These are phyloP conservation scores for Ophiosphaerella korrae DNA, from an alignment of 2,329 filamentous ascomycete genomes.

Conservation along the genomic window DNA sequence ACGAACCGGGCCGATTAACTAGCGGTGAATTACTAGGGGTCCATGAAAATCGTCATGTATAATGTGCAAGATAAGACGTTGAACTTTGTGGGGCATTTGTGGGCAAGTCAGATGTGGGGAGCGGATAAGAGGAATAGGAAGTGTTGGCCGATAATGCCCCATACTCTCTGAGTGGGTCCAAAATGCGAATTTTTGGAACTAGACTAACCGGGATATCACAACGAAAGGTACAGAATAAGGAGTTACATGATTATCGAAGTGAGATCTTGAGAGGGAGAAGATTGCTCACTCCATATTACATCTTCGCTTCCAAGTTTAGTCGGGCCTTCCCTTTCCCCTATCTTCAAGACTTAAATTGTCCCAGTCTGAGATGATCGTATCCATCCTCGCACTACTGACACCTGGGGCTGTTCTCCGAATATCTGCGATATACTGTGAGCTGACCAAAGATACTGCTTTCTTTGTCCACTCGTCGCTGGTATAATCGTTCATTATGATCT, in stretches of 20 bases:
- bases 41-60: too few species aligned
- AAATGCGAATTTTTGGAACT: too few species aligned
- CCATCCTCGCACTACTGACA: conserved; percentile 31
- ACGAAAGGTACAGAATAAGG: too few species aligned
- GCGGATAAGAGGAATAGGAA: too few species aligned
- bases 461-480: conserved; percentile 39
- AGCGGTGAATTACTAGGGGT: too few species aligned
- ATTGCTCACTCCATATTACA: not conserved
- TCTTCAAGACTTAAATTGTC: conserved; percentile 24
- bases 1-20: too few species aligned
- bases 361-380: conserved; percentile 36
- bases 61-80: too few species aligned
- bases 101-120: too few species aligned
- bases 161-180: too few species aligned
- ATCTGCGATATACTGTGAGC: conserved; percentile 39
- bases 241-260: not conserved
- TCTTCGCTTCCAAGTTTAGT: not conserved
- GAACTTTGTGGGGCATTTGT: too few species aligned
- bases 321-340: not conserved
- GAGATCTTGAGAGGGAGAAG: not conserved
- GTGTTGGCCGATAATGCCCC: too few species aligned
- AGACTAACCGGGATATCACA: too few species aligned
- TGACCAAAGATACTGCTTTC: conserved; percentile 30
- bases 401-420: conserved; percentile 18
- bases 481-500: conserved; percentile 24